These are phyloP conservation scores for Colletotrichum euphorbiae DNA, from an alignment of 2,329 filamentous ascomycete species.

Conservation along the genomic window DNA sequence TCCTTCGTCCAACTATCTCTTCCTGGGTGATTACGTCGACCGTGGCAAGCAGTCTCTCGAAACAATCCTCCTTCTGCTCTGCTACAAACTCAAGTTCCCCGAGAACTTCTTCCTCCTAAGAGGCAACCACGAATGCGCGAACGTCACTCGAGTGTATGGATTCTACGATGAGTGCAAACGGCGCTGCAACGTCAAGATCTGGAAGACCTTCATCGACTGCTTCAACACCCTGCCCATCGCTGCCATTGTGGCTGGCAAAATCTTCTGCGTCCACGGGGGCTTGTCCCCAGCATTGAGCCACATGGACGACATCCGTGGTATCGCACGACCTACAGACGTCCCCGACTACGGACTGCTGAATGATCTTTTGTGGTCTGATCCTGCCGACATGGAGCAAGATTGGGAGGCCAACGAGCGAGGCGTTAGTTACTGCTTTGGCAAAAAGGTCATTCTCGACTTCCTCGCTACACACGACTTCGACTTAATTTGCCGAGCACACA, in stretches of 20 bases:
- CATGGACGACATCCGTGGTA: slow-evolving; percentile 98
- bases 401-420: slow-evolving; percentile 98
- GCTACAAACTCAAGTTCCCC: slow-evolving; percentile 97
- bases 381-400: slow-evolving; percentile 96
- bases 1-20: slow-evolving; percentile 90
- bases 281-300: slow-evolving; percentile 91
- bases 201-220: slow-evolving; percentile 97
- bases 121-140: slow-evolving; percentile 97
- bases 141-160: slow-evolving; percentile 94
- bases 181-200: slow-evolving; percentile 94
- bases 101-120: slow-evolving; percentile 97
- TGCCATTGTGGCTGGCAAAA: slow-evolving; percentile 96
- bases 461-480: slow-evolving; percentile 96
- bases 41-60: slow-evolving; percentile 95
- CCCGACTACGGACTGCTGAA: slow-evolving; percentile 96
- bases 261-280: slow-evolving; percentile 96
- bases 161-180: slow-evolving; percentile 99
- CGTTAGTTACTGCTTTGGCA: slow-evolving; percentile 98
- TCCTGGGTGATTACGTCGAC: slow-evolving; percentile 96
- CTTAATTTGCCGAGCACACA: slow-evolving; percentile 95
- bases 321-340: slow-evolving; percentile 94
- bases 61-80: slow-evolving; percentile 90
- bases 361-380: slow-evolving; percentile 96
- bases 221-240: slow-evolving; percentile 97
- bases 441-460: slow-evolving; percentile 98